These are phyloP conservation scores for Auriscalpium microsporum DNA, from an alignment of 768 basidiomycete species.

Conservation along the genomic window DNA sequence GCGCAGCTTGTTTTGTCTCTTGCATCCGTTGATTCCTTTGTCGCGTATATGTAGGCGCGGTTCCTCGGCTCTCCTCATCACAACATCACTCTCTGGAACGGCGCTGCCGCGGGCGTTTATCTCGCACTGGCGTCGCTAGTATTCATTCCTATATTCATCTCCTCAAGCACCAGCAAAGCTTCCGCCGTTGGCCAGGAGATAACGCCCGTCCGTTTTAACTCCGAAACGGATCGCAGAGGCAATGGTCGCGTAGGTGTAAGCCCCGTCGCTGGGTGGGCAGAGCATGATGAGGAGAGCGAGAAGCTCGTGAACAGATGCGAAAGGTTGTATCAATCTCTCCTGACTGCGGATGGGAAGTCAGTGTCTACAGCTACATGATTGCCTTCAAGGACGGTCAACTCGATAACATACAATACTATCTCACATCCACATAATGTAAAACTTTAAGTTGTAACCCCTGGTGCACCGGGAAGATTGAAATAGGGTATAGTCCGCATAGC, in stretches of 20 bases:
- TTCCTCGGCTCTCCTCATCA: constrained; percentile 60
- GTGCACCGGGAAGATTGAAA: constrained; percentile 35
- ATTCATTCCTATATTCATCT: constrained; percentile 34
- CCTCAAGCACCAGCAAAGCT: constrained; percentile 1
- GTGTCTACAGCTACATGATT: no score
- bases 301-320: constrained; percentile 51
- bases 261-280: constrained; percentile 43
- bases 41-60: constrained; percentile 44
- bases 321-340: constrained; percentile 34
- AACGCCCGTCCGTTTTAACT: constrained; percentile 41
- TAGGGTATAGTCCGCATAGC: constrained; percentile 72
- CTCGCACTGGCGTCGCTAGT: constrained; percentile 50
- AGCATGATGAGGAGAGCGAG: constrained; percentile 37
- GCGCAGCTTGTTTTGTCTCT: background rate
- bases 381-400: no score
- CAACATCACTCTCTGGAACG: constrained; percentile 51
- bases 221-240: constrained; percentile 53
- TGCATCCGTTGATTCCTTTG: constrained; percentile 3
- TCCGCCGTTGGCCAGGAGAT: constrained; percentile 10
- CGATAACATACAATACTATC: no score
- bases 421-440: no score
- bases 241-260: constrained; percentile 39
- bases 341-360: constrained; percentile 22
- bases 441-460: constrained; percentile 1
- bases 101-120: constrained; percentile 60